A percentile compares a stretch with the other conserved stretches of the same genome.
Conservation (phyloP, 805 yeast genomes). For the Danielia oregonensis region DNA sequence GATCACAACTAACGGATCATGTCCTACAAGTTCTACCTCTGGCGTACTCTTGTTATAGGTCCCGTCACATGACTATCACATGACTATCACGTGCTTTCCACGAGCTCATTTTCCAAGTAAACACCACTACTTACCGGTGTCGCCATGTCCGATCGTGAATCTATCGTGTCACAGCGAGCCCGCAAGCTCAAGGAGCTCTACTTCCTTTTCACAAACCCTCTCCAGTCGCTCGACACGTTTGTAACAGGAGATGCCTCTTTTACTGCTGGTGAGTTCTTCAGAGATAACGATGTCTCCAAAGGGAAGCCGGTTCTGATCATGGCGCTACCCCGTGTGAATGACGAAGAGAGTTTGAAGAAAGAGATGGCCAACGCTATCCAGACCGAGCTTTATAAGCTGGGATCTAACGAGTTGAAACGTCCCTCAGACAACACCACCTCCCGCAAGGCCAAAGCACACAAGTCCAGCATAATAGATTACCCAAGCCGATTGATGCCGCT, state of each 20-base stretch:
- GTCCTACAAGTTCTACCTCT: too few species aligned
- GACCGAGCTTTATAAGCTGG: not conserved
- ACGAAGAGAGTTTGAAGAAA: constrained; percentile 4
- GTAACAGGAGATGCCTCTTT: constrained; percentile 1
- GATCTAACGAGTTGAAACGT: not conserved
- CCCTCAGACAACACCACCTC: not conserved
- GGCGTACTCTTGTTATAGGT: too few species aligned
- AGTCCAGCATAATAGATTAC: constrained; percentile 2
- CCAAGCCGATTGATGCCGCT: constrained; percentile 10
- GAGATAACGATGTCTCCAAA: constrained; percentile 6
- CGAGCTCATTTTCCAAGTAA: constrained; percentile 3
- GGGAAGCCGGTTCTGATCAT: constrained; percentile 6
- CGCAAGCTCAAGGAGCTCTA: constrained; percentile 16
- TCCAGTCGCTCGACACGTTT: constrained; percentile 7
- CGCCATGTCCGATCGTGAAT: constrained; percentile 3
- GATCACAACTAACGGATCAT: too few species aligned
- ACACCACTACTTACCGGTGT: not conserved
- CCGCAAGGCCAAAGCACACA: constrained; percentile 5
- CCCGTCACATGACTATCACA: too few species aligned
- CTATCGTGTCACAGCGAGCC: constrained; percentile 5
- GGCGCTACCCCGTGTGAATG: constrained; percentile 3
- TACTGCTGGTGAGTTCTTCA: constrained; percentile 7
- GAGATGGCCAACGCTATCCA: constrained; percentile 2
- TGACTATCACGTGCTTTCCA: constrained; percentile 11
- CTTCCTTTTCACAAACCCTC: constrained; percentile 14